Percentiles rank a stretch among this genome's conserved stretches.
These are phyloP conservation scores for Boletus rufocinnamomeus DNA, from an alignment of 768 basidiomycete species.

Conservation along the genomic window DNA sequence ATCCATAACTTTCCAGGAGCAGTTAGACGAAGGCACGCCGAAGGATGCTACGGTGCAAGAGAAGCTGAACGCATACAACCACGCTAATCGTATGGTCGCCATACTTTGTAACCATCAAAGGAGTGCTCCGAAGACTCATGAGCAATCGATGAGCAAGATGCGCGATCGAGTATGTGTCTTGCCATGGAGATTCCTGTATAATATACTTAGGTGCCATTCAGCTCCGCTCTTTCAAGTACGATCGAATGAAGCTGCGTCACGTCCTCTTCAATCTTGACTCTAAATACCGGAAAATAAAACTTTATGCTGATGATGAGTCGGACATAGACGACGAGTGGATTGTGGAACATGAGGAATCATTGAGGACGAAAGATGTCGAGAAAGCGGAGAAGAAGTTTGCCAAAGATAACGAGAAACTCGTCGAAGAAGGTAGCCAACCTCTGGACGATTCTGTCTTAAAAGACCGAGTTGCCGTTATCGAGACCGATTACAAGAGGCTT, in stretches of 20 bases:
- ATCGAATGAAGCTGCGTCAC: constrained; percentile 95
- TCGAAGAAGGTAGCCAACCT: constrained; percentile 64
- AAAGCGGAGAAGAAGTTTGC: constrained; percentile 91
- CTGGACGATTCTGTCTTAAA: constrained; percentile 64
- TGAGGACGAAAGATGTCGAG: constrained; percentile 82
- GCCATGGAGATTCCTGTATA: neutral
- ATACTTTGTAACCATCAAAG: constrained; percentile 99
- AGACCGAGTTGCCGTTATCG: constrained; percentile 67
- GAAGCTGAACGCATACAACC: constrained; percentile 96
- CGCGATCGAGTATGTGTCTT: constrained; percentile 69
- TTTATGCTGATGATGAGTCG: constrained; percentile 81
- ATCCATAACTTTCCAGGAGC: constrained; percentile 91
- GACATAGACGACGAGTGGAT: constrained; percentile 96
- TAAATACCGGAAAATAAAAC: constrained; percentile 79
- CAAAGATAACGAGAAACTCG: constrained; percentile 89
- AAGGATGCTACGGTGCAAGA: constrained; percentile 81
- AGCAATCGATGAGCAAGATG: constrained; percentile 94
- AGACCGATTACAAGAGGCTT: constrained; percentile 74
- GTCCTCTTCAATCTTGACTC: constrained; percentile 76
- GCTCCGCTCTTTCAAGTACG: constrained; percentile 91
- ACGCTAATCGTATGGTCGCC: constrained; percentile 95
- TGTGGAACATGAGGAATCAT: constrained; percentile 70
- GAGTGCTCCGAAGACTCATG: constrained; percentile 89
- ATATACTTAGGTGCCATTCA: constrained; percentile 35
- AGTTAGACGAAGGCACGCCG: constrained; percentile 75